Evolutionary conservation across 192 early-diverging fungal genomes (phyloP), one percentile per base, ranked within the genome.

Genomic region (Rhizoclosmatium globosum): DNA sequence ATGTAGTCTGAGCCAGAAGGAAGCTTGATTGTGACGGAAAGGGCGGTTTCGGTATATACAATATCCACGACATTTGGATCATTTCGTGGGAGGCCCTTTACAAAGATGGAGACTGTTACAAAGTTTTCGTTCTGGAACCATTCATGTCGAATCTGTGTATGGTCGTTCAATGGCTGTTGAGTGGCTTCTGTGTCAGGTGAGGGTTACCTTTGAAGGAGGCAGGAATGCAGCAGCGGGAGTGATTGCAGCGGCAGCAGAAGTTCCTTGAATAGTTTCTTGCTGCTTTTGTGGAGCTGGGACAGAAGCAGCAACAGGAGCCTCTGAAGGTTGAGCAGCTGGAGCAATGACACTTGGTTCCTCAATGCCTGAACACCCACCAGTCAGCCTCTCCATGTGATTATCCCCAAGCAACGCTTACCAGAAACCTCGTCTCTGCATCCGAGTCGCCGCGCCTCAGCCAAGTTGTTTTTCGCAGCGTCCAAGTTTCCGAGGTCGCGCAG

Each of bases 101-200:
- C 92, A 80, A 98, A 98, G 53, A 99, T 87, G 56, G 92, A 90
- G 48, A 99, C 81, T 13, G 92, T 96, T 44, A 99, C 93, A 83
- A 83, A 91, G 39, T 86, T 80, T 71, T 98, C 98, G 77, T 93
- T 99, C 83, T 99, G 98, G 85, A 94, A 98, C 97, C 96, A 98
- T 85, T 99, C 97, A 76, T 98, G 96, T 76, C 97, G 84, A 77
- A 91, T 87, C 80, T 79, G 62, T 3, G 23, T 7, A 9, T 9
- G 2, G 56, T 31, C 31, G 31, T 31, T 31, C 31, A 31, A 31
- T 31, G 31, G 31, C 31, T 31, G 31, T 56, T 56, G 53, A 56
- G 53, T 15, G 53, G 53, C 53, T 56, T 46, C 11, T 3, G 45
- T 19, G 19, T 64, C 2, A 64, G 38, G 9, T 13, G 62, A 38